These are phyloP conservation scores for Gossypium davidsonii DNA, from an alignment of 441 rosid genomes.

Conservation along the genomic window DNA sequence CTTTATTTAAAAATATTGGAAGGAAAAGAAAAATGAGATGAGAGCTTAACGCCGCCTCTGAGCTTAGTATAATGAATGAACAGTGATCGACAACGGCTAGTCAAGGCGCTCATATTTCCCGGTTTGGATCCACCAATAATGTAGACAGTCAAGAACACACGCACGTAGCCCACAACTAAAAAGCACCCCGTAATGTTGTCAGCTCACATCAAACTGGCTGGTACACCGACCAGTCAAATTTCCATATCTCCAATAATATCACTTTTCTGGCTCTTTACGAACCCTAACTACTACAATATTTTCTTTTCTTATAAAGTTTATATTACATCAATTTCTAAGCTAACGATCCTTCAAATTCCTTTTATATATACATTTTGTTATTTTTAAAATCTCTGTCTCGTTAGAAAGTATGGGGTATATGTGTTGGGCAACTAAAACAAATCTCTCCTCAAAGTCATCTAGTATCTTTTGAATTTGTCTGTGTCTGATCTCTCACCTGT, in stretches of 20 bases:
- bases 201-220: conserved; percentile 23
- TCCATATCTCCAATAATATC: neutral
- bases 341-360: neutral
- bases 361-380: neutral
- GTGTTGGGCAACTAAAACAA: conserved; percentile 3
- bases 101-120: no score
- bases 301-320: neutral
- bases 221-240: conserved; percentile 42
- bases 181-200: neutral
- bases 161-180: neutral
- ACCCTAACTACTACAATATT: neutral
- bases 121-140: neutral
- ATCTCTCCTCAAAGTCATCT: conserved; percentile 16
- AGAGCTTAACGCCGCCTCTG: no score
- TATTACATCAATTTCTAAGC: neutral
- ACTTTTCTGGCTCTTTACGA: neutral
- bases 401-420: neutral
- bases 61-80: no score
- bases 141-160: neutral
- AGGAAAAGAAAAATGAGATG: no score
- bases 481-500: conserved; percentile 11
- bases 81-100: no score
- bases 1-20: no score
- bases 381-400: neutral
- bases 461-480: conserved; percentile 17